phyloP scores from a whole-genome alignment of 2,329 filamentous ascomycete genomes.

The Neofusicoccum sp. region DNA sequence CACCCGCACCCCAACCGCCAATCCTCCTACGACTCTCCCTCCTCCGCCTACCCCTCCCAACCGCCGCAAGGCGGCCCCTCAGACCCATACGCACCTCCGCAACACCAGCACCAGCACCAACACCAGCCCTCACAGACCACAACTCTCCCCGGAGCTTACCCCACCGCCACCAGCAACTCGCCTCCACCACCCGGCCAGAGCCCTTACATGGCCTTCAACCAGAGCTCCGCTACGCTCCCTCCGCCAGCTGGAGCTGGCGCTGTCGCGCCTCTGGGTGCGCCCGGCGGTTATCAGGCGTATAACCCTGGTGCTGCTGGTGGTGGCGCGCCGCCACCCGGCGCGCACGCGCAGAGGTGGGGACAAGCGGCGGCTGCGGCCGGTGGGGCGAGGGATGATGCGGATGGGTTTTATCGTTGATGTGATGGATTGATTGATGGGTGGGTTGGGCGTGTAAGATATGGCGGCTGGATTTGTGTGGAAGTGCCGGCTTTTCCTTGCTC shows the following conservation, averaged over 20 bases:
- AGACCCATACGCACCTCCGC: conserved; percentile 21
- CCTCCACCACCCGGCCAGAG: background rate
- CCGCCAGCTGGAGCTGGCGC: conserved; percentile 18
- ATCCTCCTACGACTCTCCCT: conserved; percentile 19
- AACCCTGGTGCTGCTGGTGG: conserved; percentile 21
- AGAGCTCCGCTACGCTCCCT: conserved; percentile 27
- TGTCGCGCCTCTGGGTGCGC: conserved; percentile 15
- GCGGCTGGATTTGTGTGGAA: no score
- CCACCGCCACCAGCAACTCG: background rate
- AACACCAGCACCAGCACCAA: conserved; percentile 33
- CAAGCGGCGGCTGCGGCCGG: conserved; percentile 30
- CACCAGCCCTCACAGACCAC: conserved; percentile 5
- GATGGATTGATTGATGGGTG: background rate
- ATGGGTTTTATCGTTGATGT: conserved; percentile 26
- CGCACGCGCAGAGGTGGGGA: conserved; percentile 16
- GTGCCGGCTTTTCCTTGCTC: no score
- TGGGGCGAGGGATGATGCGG: conserved; percentile 30
- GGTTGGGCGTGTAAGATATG: background rate
- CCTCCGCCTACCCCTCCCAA: conserved; percentile 21
- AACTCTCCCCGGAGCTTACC: background rate
- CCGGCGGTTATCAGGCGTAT: conserved; percentile 31
- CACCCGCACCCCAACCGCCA: conserved; percentile 26
- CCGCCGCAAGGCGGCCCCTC: conserved; percentile 17
- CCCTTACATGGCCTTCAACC: conserved; percentile 28
- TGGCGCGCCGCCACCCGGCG: background rate